phyloP scores from a whole-genome alignment of 345 rosid species.

The Linum lewisii region DNA sequence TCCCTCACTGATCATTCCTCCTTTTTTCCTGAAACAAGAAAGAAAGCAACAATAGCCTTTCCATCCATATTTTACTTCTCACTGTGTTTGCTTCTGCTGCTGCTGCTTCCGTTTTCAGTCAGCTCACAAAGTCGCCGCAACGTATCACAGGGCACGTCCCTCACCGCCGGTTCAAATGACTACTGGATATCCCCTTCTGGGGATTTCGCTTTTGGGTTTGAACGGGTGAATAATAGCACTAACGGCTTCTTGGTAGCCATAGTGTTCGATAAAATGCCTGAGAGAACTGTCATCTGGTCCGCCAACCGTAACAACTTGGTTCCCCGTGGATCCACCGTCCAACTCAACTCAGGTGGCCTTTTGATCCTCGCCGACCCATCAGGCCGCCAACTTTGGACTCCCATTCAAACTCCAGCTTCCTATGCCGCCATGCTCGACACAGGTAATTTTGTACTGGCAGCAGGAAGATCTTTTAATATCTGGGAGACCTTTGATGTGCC shows the following conservation, averaged over 20 bases:
- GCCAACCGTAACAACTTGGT: constrained; percentile 13
- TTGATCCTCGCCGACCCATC: constrained; percentile 3
- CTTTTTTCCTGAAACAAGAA: too few relatives aligned
- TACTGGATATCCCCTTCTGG: constrained; percentile 3
- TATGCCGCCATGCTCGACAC: constrained; percentile 39
- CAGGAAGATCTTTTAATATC: constrained; percentile 8
- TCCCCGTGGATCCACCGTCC: constrained; percentile 10
- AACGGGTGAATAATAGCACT: too few relatives aligned
- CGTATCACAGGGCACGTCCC: neutral
- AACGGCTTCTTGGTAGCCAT: constrained; percentile 8
- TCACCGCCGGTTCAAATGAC: neutral
- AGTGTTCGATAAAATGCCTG: constrained; percentile 13
- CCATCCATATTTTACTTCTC: neutral
- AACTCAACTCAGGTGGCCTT: constrained; percentile 1
- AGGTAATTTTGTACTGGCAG: constrained; percentile 39
- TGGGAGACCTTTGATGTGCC: constrained; percentile 47
- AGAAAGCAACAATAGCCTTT: neutral
- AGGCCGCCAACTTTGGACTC: constrained; percentile 11
- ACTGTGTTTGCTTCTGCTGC: neutral
- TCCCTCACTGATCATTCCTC: too few relatives aligned
- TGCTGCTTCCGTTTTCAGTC: neutral
- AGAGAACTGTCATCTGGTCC: constrained; percentile 12
- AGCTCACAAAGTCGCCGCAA: neutral
- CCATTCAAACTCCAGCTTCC: constrained; percentile 18
- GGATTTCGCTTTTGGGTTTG: constrained; percentile 6